Percentiles rank a stretch among this genome's conserved stretches.
Evolutionary conservation across 2,329 filamentous ascomycete genomes (phyloP).

Genomic region (Reticulascus tulasneorum): DNA sequence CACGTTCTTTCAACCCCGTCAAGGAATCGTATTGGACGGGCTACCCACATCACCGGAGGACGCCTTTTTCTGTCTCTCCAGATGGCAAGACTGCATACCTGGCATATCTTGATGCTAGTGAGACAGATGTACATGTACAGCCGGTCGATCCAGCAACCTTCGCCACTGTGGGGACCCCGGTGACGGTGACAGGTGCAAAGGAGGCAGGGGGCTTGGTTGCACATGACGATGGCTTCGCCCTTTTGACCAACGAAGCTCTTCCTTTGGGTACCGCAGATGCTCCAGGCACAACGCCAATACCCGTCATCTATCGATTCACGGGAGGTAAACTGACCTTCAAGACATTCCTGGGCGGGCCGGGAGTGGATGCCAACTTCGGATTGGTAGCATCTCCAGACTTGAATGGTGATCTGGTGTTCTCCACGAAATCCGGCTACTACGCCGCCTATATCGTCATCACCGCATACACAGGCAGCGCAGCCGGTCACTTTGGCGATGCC

Average conservation of each 20-base stretch:
- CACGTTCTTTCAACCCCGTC: slow-evolving; percentile 50
- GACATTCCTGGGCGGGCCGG: slow-evolving; percentile 55
- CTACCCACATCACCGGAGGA: slow-evolving; percentile 57
- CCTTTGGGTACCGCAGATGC: slow-evolving; percentile 45
- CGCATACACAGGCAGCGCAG: slow-evolving; percentile 48
- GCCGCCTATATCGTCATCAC: slow-evolving; percentile 61
- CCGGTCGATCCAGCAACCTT: slow-evolving; percentile 52
- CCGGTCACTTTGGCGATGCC: slow-evolving; percentile 55
- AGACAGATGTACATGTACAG: slow-evolving; percentile 54
- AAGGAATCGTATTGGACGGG: slow-evolving; percentile 59
- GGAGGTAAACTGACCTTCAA: slow-evolving; percentile 52
- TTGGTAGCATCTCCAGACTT: slow-evolving; percentile 52
- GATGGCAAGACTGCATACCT: slow-evolving; percentile 56
- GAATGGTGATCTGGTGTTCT: slow-evolving; percentile 61
- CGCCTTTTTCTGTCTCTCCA: slow-evolving; percentile 59
- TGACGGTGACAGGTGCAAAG: slow-evolving; percentile 50
- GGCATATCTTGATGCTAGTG: slow-evolving; percentile 55
- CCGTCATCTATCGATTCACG: slow-evolving; percentile 57
- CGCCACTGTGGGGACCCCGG: slow-evolving; percentile 43
- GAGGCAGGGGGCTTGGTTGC: slow-evolving; percentile 59
- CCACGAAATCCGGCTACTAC: slow-evolving; percentile 50
- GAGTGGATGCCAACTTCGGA: slow-evolving; percentile 41
- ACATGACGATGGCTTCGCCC: slow-evolving; percentile 60
- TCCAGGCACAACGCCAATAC: slow-evolving; percentile 45
- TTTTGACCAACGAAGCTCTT: slow-evolving; percentile 55